phyloP scores from a whole-genome alignment of 2,329 filamentous ascomycete genomes.

The Chalaropsis ovoidea region DNA sequence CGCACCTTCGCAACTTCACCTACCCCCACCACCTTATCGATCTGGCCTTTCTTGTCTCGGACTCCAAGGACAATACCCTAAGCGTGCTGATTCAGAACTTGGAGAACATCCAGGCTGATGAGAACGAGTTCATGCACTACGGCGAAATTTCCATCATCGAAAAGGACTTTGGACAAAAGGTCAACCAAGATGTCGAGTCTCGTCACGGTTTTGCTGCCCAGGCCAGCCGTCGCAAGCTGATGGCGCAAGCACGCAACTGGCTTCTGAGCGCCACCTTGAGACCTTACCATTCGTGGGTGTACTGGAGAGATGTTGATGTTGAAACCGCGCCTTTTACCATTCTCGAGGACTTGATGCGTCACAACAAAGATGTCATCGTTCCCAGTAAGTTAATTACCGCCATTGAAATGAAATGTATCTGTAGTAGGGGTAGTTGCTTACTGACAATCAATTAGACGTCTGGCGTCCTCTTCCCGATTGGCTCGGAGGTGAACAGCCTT shows the following conservation, averaged over 20 bases:
- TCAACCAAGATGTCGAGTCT: slow-evolving; percentile 95
- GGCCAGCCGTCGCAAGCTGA: slow-evolving; percentile 83
- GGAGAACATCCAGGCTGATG: slow-evolving; percentile 66
- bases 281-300: slow-evolving; percentile 97
- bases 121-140: slow-evolving; percentile 71
- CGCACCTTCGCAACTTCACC: slow-evolving; percentile 90
- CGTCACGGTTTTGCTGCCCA: slow-evolving; percentile 95
- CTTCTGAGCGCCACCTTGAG: slow-evolving; percentile 83
- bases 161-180: slow-evolving; percentile 97
- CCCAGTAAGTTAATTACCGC: slow-evolving; percentile 62
- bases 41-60: slow-evolving; percentile 89
- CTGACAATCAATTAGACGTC: slow-evolving; percentile 54
- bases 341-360: slow-evolving; percentile 92
- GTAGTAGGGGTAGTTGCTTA: background rate
- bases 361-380: slow-evolving; percentile 97
- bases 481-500: slow-evolving; percentile 96
- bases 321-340: slow-evolving; percentile 96
- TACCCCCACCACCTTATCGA: slow-evolving; percentile 96
- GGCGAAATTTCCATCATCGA: slow-evolving; percentile 96
- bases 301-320: slow-evolving; percentile 97
- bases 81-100: slow-evolving; percentile 64
- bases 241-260: slow-evolving; percentile 98
- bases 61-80: slow-evolving; percentile 88
- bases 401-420: background rate
- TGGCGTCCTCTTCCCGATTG: slow-evolving; percentile 98